Evolutionary conservation across 352 stramenopile genomes (phyloP), one percentile per base, ranked within the genome.

Genomic region (Phytopythium mirpurense): DNA sequence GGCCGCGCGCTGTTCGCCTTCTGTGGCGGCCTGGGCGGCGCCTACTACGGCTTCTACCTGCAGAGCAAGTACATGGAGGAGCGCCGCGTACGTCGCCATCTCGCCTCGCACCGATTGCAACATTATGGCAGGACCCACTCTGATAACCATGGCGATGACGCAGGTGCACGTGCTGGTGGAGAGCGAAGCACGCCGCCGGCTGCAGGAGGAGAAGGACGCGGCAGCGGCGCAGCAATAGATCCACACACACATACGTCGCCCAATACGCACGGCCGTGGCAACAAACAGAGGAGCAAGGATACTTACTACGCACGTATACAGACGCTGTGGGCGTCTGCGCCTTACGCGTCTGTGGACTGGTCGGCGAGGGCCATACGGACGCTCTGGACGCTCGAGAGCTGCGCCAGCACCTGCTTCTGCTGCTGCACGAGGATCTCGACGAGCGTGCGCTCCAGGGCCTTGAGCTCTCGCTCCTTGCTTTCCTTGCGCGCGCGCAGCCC

Each of bases 31-130:
- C 65, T 92, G 31, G 73, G 67, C 14, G 82, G 82, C 10, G 82
- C 82, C 26, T 92, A 92, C 62, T 79, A 76, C 34, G 82, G 82
- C 32, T 92, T 92, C 32, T 92, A 90, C 47, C 60, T 92, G 57
- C 82, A 92, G 67, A 86, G 67, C 62, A 92, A 90, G 59, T 89
- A 83, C 56, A 79, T 92, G 40, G 82, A 92, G 65, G 79, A 92
- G 60, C 73, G 76, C 56, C 72, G 75, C 36, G 82, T 90, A 67
- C 26, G 62, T 49, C 3, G 8, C 32, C 10, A 12, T 14, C 37
- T 37, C 26, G 37, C 26, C 19, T 19, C 24, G 14, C 1, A 36
- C 54, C n/a, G n/a, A n/a, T n/a, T n/a, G n/a, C n/a, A n/a, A n/a
- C n/a, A n/a, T n/a, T n/a, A n/a, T n/a, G n/a, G n/a, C n/a, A n/a